phyloP scores from a whole-genome alignment of 768 basidiomycete species.

The Mycena epipterygia region DNA sequence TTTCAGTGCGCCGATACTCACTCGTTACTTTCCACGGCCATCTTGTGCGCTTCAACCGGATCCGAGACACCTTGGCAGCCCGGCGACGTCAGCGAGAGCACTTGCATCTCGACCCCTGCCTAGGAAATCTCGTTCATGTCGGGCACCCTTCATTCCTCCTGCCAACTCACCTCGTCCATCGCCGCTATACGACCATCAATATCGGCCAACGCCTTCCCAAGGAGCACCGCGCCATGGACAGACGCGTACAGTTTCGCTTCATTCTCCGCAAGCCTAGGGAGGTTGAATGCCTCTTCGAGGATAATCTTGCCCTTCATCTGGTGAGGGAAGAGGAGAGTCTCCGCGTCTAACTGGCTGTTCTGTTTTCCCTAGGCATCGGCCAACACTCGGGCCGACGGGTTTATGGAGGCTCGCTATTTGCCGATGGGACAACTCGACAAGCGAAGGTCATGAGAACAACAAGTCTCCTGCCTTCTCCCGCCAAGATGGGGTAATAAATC shows the following conservation, averaged over 20 bases:
- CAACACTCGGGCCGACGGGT: not conserved
- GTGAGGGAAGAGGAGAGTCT: not conserved
- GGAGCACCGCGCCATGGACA: slow-evolving; percentile 21
- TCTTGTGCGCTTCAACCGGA: slow-evolving; percentile 32
- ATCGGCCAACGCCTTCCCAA: slow-evolving; percentile 33
- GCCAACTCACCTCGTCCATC: slow-evolving; percentile 32
- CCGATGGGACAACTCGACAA: not conserved
- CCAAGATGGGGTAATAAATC: not conserved
- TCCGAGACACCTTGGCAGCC: slow-evolving; percentile 33
- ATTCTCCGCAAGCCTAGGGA: slow-evolving; percentile 27
- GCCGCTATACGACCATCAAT: slow-evolving; percentile 35
- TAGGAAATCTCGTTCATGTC: not conserved
- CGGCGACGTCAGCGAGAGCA: slow-evolving; percentile 35
- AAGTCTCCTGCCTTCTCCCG: too few species aligned
- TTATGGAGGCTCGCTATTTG: not conserved
- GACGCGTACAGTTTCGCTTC: slow-evolving; percentile 36
- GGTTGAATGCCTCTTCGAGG: slow-evolving; percentile 38
- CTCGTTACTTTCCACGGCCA: slow-evolving; percentile 38
- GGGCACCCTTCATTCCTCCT: not conserved
- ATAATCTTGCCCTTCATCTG: slow-evolving; percentile 39
- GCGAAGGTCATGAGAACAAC: not conserved
- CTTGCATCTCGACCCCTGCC: slow-evolving; percentile 38
- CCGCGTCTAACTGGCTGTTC: not conserved
- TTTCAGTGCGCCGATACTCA: not conserved
- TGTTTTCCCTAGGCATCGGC: slow-evolving; percentile 9